phyloP scores from a whole-genome alignment of 768 basidiomycete species.

The Boletus edulis region DNA sequence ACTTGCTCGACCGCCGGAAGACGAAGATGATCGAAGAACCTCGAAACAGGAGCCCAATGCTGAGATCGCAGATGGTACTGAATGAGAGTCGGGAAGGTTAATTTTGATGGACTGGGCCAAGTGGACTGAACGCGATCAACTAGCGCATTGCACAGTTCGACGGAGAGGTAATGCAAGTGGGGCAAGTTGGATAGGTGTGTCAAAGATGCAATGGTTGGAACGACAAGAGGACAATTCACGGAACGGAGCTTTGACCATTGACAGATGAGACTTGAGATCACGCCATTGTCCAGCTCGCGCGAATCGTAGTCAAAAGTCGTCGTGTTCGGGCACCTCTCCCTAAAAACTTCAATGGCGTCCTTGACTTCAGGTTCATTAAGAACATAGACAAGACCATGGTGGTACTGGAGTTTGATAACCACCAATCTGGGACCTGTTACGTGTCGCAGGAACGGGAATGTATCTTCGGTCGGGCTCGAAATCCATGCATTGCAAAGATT shows the following conservation, averaged over 20 bases:
- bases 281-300: background rate
- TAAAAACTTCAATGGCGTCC: background rate
- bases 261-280: background rate
- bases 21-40: background rate
- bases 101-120: no score
- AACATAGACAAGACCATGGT: no score
- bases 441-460: background rate
- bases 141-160: background rate
- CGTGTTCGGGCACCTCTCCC: background rate
- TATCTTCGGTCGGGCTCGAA: accelerated
- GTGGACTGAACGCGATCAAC: background rate
- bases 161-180: background rate
- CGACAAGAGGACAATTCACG: background rate
- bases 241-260: background rate
- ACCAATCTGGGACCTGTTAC: background rate
- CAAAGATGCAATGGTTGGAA: background rate
- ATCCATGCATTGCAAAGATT: background rate
- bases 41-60: background rate
- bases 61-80: background rate
- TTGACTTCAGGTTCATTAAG: no score
- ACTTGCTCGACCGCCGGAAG: background rate
- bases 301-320: background rate
- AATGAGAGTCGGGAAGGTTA: background rate
- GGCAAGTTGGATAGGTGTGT: background rate
- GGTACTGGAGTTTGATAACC: background rate